A percentile compares a stretch with the other conserved stretches of the same genome.
phyloP scores from a whole-genome alignment of 345 rosid species.

The Aquilaria malaccensis region DNA sequence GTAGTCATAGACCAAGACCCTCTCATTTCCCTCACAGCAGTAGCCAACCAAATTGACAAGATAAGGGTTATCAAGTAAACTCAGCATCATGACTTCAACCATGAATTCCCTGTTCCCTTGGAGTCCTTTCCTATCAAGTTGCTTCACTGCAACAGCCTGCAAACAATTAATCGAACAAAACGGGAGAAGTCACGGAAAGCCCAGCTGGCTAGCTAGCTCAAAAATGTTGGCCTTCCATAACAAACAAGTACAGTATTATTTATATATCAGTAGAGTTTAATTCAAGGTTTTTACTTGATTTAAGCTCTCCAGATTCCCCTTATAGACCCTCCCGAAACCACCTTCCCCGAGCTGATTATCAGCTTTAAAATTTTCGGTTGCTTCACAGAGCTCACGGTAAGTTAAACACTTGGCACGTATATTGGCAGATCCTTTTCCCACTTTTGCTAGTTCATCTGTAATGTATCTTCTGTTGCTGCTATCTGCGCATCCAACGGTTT shows the following conservation, averaged over 20 bases:
- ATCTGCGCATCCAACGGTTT: constrained; percentile 30
- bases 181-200: no score
- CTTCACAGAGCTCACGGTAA: constrained; percentile 50
- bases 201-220: no score
- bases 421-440: constrained; percentile 47
- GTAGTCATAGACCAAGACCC: constrained; percentile 63
- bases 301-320: constrained; percentile 40
- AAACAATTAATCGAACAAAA: constrained; percentile 1
- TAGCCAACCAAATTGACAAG: constrained; percentile 75
- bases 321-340: constrained; percentile 93
- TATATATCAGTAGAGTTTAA: no score
- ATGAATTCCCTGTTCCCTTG: constrained; percentile 83
- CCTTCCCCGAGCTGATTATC: constrained; percentile 83
- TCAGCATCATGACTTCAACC: constrained; percentile 69
- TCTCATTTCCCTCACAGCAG: constrained; percentile 71
- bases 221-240: no score
- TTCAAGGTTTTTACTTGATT: constrained; percentile 29
- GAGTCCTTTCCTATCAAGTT: constrained; percentile 76
- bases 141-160: constrained; percentile 69
- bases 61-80: constrained; percentile 57
- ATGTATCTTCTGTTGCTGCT: constrained; percentile 69
- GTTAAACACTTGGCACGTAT: constrained; percentile 53
- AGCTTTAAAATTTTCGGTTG: constrained; percentile 64
- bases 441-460: constrained; percentile 47
- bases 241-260: no score